phyloP scores from a whole-genome alignment of 805 yeast genomes.

The Gaillardinia entomophila region DNA sequence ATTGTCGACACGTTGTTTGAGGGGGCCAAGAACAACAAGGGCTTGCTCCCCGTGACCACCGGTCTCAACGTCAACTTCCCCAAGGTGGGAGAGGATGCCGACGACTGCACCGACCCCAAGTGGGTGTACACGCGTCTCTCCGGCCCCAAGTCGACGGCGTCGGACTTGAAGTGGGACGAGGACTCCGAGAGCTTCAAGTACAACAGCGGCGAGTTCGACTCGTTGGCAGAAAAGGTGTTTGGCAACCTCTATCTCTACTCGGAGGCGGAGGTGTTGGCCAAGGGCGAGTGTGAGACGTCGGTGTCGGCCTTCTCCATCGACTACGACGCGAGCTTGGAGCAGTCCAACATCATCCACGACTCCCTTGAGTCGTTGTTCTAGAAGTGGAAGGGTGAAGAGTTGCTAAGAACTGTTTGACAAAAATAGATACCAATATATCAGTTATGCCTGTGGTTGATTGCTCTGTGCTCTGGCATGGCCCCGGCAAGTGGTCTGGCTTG shows the following conservation, averaged over 20 bases:
- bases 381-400: too few relatives aligned
- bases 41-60: conserved; percentile 11
- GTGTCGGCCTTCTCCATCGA: conserved; percentile 46
- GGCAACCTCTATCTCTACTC: not conserved
- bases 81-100: conserved; percentile 4
- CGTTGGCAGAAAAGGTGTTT: not conserved
- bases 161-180: conserved; percentile 32
- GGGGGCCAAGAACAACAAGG: conserved; percentile 21
- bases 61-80: conserved; percentile 24
- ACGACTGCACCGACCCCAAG: conserved; percentile 39
- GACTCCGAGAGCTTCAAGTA: conserved; percentile 25
- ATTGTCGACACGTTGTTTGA: conserved; percentile 33
- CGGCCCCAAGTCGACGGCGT: conserved; percentile 31
- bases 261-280: conserved; percentile 3
- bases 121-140: conserved; percentile 42
- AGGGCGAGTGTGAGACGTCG: conserved; percentile 33
- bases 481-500: too few relatives aligned
- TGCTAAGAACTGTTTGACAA: too few relatives aligned
- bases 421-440: too few relatives aligned
- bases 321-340: conserved; percentile 28
- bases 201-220: conserved; percentile 4
- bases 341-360: conserved; percentile 5
- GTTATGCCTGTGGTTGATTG: too few relatives aligned
- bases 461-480: too few relatives aligned
- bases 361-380: not conserved